Evolutionary conservation across 495 filamentous ascomycete species (phyloP).

Genomic region (Penicillium taxi): DNA sequence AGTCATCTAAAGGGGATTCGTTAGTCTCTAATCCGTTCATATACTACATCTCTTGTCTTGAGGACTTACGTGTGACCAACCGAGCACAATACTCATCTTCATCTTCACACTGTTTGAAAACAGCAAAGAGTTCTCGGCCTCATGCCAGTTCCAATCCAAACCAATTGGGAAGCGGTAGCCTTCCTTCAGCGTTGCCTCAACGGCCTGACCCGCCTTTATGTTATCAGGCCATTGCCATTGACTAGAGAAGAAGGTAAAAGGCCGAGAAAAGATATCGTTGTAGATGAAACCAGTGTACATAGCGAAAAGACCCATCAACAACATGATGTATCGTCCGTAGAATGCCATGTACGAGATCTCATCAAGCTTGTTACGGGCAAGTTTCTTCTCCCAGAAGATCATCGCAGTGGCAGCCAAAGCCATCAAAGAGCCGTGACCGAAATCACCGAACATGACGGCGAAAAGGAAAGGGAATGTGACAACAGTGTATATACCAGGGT

Average conservation of each 20-base stretch:
- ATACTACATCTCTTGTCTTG: background rate
- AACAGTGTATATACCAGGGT: conserved; percentile 88
- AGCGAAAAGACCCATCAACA: conserved; percentile 96
- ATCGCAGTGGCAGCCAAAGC: conserved; percentile 69
- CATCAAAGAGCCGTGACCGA: conserved; percentile 88
- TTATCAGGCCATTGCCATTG: conserved; percentile 78
- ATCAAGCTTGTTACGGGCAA: conserved; percentile 77
- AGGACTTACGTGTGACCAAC: conserved; percentile 72
- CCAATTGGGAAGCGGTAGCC: conserved; percentile 89
- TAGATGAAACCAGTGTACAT: conserved; percentile 97
- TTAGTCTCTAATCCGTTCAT: background rate
- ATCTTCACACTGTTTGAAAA: conserved; percentile 99
- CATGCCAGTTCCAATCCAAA: conserved; percentile 95
- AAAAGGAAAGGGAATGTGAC: conserved; percentile 98
- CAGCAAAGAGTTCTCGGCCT: conserved; percentile 82
- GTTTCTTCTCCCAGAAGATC: conserved; percentile 89
- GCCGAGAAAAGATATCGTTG: conserved; percentile 94
- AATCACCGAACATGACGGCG: conserved; percentile 94
- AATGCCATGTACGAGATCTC: conserved; percentile 97
- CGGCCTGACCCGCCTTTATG: conserved; percentile 50
- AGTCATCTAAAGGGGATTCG: conserved; percentile 55
- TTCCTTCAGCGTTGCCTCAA: conserved; percentile 56
- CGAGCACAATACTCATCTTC: conserved; percentile 95
- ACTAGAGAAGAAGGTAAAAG: conserved; percentile 77
- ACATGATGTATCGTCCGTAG: conserved; percentile 95